Evolutionary conservation across 2,329 filamentous ascomycete species (phyloP), one percentile per base, ranked within the genome.

Genomic region (Cladosporium sp.): DNA sequence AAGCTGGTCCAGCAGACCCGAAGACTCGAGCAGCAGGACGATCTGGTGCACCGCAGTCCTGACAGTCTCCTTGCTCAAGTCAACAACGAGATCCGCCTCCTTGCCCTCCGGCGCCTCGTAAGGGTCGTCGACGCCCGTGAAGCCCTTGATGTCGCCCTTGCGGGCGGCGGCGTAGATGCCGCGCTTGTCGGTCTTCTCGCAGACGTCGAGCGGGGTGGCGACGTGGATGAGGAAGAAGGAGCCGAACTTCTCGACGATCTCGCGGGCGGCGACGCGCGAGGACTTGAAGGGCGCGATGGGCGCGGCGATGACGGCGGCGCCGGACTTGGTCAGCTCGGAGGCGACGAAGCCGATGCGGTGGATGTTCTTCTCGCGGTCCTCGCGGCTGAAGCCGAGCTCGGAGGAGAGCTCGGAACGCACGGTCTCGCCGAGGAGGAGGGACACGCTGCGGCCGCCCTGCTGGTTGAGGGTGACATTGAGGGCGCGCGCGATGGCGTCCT

Each of bases 391-490:
- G 69, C 93, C 93, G 11, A 98, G 86, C 74, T 97, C 93, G 2
- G 89, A 87, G 9, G 89, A 95, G 46, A 98, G 84, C 76, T 97
- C 93, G 66, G 83, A 80, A 64, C 93, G 90, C 59, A 98, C 91
- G 6, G 89, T 97, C 76, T 98, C 93, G 65, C 93, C 93, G 54
- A 98, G 83, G 44, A 98, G 83, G 68, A 98, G 85, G 14, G 91
- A 95, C 53, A 97, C 93, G 58, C 90, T 88, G 54, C 93, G 89
- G 55, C 93, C 93, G 61, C 92, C 91, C 75, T 96, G 91, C 78
- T 98, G 92, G 81, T 97, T 97, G 59, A 98, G 83, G 0, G 92
- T 97, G 54, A 95, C 89, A 75, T 98, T 93, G 57, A 98, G 81
- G 40, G 93, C 93, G 63, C 93, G 89, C 49, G 90, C 93, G 63